Percentiles rank a stretch among this genome's conserved stretches.
phyloP scores from a whole-genome alignment of 192 early-diverging fungal species.

The Gryganskiella cystojenkinii region DNA sequence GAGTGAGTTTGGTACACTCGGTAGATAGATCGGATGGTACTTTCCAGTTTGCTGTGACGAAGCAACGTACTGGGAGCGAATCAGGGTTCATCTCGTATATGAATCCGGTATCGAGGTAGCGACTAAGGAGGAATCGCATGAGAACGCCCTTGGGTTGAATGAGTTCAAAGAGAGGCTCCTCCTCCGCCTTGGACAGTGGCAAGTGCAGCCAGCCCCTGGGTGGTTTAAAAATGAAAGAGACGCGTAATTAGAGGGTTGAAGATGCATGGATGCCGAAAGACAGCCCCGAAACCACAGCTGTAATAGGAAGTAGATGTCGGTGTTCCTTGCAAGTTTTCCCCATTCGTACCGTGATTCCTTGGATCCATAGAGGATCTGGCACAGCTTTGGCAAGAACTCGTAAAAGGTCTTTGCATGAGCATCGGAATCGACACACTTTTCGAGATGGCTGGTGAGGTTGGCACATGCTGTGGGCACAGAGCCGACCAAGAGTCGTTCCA shows the following conservation, averaged over 20 bases:
- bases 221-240: background rate
- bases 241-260: too few relatives aligned
- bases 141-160: conserved; percentile 33
- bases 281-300: too few relatives aligned
- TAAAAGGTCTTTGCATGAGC: conserved; percentile 48
- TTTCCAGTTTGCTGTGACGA: background rate
- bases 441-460: conserved; percentile 42
- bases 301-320: too few relatives aligned
- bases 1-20: background rate
- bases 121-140: conserved; percentile 40
- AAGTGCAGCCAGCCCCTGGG: conserved; percentile 51
- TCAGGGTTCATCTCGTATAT: conserved; percentile 48
- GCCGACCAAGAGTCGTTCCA: conserved; percentile 45
- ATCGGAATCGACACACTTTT: conserved; percentile 43
- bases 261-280: too few relatives aligned
- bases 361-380: conserved; percentile 48
- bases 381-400: conserved; percentile 45
- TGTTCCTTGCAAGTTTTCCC: too few relatives aligned
- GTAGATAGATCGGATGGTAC: too few relatives aligned
- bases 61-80: conserved; percentile 31
- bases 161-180: conserved; percentile 37
- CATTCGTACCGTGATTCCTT: conserved; percentile 52
- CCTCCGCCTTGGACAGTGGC: conserved; percentile 49
- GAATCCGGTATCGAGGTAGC: conserved; percentile 36
- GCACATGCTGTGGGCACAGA: conserved; percentile 45